phyloP scores from a whole-genome alignment of 306 rosid species.

The Benincasa hispida region DNA sequence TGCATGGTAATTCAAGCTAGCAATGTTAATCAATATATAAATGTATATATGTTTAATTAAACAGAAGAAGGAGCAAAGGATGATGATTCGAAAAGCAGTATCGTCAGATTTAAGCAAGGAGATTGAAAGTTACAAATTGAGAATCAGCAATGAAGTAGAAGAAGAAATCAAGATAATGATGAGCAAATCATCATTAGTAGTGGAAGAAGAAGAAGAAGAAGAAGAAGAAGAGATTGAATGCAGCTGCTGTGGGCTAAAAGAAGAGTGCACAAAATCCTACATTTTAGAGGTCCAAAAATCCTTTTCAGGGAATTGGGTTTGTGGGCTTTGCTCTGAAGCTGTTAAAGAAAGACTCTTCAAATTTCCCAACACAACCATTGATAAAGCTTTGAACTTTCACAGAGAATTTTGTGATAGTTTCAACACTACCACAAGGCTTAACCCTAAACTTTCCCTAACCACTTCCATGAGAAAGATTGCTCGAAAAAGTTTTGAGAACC shows the following conservation, averaged over 20 bases:
- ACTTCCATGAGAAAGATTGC: conserved; percentile 46
- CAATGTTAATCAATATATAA: too few species aligned
- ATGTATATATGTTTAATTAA: not conserved
- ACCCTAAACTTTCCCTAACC: conserved; percentile 56
- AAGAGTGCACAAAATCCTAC: conserved; percentile 46
- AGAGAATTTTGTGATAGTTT: conserved; percentile 36
- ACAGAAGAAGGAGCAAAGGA: conserved; percentile 16
- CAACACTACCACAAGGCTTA: conserved; percentile 33
- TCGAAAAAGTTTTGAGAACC: conserved; percentile 28
- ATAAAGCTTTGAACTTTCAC: conserved; percentile 36
- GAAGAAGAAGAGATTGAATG: conserved; percentile 17
- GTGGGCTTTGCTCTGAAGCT: conserved; percentile 74
- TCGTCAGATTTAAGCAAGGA: conserved; percentile 34
- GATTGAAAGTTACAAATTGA: conserved; percentile 14
- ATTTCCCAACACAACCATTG: conserved; percentile 4
- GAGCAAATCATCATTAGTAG: not conserved
- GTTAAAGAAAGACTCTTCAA: conserved; percentile 32
- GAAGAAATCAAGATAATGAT: not conserved
- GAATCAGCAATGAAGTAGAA: not conserved
- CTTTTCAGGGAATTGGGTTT: conserved; percentile 48
- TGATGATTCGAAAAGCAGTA: conserved; percentile 31
- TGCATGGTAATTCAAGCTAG: too few species aligned
- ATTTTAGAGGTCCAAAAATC: conserved; percentile 23
- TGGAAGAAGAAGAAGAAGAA: conserved; percentile 22
- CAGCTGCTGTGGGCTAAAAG: conserved; percentile 53